Evolutionary conservation across 2,329 filamentous ascomycete species (phyloP).

Genomic region (Alternaria infectoria): DNA sequence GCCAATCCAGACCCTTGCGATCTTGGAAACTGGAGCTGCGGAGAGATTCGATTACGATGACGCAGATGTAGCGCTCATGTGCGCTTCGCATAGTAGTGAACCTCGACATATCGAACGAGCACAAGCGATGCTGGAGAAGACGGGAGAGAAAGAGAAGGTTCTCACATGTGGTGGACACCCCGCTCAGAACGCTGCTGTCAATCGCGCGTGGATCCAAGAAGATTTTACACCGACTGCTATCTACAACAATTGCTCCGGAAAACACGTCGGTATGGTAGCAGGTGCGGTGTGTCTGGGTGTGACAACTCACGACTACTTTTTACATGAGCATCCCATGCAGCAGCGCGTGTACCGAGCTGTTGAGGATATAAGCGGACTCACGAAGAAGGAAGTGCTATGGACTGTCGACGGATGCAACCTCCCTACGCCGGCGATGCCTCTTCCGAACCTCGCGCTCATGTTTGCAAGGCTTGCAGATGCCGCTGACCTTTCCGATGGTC

Average conservation of each 20-base stretch:
- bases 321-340: slow-evolving; percentile 31
- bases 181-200: slow-evolving; percentile 27
- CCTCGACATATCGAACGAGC: not conserved
- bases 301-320: not conserved
- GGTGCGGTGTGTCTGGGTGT: slow-evolving; percentile 49
- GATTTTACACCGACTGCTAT: slow-evolving; percentile 49
- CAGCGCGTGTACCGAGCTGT: slow-evolving; percentile 46
- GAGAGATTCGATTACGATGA: not conserved
- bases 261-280: slow-evolving; percentile 57
- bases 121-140: not conserved
- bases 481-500: not conserved
- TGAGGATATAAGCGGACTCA: slow-evolving; percentile 17
- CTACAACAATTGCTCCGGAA: slow-evolving; percentile 58
- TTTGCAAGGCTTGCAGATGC: not conserved
- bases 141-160: not conserved
- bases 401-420: not conserved
- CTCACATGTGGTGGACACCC: not conserved
- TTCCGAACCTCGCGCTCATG: not conserved
- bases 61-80: slow-evolving; percentile 1
- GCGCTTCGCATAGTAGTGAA: not conserved
- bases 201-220: slow-evolving; percentile 49
- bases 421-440: not conserved
- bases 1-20: not conserved
- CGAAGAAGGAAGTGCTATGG: not conserved
- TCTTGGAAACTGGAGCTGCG: not conserved